Percentiles rank a stretch among this genome's conserved stretches.
phyloP scores from a whole-genome alignment of 2,329 filamentous ascomycete genomes.

The Cercospora sp. region DNA sequence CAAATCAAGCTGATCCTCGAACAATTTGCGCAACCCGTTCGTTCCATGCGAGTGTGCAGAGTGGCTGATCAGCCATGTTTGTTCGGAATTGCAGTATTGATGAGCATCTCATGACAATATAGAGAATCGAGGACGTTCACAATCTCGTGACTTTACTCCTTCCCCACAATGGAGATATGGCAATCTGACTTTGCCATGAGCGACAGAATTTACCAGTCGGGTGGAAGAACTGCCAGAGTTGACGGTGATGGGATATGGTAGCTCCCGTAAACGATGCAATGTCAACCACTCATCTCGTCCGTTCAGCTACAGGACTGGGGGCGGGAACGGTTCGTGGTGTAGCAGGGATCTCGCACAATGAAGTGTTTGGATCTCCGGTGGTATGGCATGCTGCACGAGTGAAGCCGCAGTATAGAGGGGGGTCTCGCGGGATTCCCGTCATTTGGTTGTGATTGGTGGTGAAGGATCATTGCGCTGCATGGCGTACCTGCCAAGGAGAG shows the following conservation, averaged over 20 bases:
- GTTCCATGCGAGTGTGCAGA: not conserved
- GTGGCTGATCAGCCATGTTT: not conserved
- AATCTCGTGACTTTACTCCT: not conserved
- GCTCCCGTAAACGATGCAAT: not conserved
- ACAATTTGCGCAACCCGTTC: not conserved
- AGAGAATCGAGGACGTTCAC: not conserved
- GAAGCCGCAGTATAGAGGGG: not conserved
- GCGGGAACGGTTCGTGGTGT: not conserved
- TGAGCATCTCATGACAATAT: not conserved
- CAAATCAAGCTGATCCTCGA: not conserved
- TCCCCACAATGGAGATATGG: not conserved
- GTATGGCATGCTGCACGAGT: not conserved
- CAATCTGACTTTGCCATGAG: not conserved
- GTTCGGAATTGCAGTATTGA: not conserved
- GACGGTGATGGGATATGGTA: not conserved
- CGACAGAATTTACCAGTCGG: not conserved
- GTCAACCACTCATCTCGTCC: not conserved
- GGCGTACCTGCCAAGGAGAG: not conserved
- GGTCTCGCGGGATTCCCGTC: not conserved
- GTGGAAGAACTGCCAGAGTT: not conserved
- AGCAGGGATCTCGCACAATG: not conserved
- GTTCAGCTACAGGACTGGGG: not conserved
- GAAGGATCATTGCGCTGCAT: not conserved
- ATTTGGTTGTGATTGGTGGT: not conserved
- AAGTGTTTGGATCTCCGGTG: constrained; percentile 3